Evolutionary conservation across 305 asterid species (phyloP).

Genomic region (Fraxinus ornus): DNA sequence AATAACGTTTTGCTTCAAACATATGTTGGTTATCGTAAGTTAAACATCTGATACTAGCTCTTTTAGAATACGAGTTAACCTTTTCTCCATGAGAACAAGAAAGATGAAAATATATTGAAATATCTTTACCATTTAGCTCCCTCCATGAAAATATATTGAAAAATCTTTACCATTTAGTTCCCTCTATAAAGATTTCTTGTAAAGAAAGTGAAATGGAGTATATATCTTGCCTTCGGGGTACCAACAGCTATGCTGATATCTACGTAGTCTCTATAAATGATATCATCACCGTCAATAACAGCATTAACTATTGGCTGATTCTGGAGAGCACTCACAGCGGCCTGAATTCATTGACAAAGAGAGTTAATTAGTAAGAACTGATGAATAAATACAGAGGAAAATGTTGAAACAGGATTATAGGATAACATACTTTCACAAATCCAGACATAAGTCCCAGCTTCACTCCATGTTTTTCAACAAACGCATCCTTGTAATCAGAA

Average conservation of each 20-base stretch:
- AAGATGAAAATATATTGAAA: background rate
- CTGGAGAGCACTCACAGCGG: constrained; percentile 90
- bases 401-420: constrained; percentile 6
- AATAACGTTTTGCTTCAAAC: background rate
- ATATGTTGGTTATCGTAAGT: background rate
- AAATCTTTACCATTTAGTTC: background rate
- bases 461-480: constrained; percentile 93
- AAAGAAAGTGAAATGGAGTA: constrained; percentile 5
- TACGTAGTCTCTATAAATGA: constrained; percentile 84
- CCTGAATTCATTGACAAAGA: constrained; percentile 48
- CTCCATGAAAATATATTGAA: background rate
- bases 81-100: background rate
- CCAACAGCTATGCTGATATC: constrained; percentile 99
- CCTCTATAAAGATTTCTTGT: constrained; percentile 7
- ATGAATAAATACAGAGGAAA: constrained; percentile 11
- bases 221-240: constrained; percentile 72
- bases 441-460: constrained; percentile 96
- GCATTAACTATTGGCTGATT: constrained; percentile 93
- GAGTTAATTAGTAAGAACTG: background rate
- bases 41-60: background rate
- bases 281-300: constrained; percentile 97
- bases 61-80: background rate
- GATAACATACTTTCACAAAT: constrained; percentile 66
- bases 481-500: constrained; percentile 91
- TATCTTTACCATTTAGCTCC: background rate